These are phyloP conservation scores for Tylopilus felleus DNA, from an alignment of 768 basidiomycete genomes.

Conservation along the genomic window DNA sequence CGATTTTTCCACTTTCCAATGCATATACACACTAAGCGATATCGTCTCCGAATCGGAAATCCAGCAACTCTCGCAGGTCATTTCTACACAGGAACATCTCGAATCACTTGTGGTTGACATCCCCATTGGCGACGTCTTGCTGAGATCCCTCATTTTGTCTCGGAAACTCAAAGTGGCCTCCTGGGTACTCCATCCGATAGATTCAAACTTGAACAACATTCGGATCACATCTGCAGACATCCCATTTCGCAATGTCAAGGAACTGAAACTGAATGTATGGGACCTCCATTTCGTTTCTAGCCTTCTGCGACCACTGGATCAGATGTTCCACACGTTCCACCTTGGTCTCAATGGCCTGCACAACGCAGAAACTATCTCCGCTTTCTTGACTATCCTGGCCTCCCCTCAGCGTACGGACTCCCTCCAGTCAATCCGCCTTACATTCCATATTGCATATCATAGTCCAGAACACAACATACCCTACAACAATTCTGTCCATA, in stretches of 20 bases:
- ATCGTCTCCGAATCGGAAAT: not conserved
- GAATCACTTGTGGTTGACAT: not conserved
- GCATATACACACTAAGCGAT: too few relatives aligned
- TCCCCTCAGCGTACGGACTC: not conserved
- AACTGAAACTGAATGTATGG: not conserved
- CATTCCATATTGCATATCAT: too few relatives aligned
- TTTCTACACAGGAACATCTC: not conserved
- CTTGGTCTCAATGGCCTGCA: not conserved
- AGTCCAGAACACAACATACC: not conserved
- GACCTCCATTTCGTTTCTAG: not conserved
- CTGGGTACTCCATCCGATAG: not conserved
- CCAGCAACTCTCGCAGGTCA: not conserved
- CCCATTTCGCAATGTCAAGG: not conserved
- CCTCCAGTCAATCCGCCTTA: not conserved
- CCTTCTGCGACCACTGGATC: not conserved
- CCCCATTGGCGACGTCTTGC: not conserved
- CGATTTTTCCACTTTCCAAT: not conserved
- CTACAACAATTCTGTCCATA: not conserved
- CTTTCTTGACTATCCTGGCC: not conserved
- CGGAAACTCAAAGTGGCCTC: not conserved
- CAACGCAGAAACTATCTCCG: not conserved
- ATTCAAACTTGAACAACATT: not conserved
- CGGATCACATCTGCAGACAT: not conserved
- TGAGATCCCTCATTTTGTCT: not conserved
- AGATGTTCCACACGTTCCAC: not conserved